Conservation (phyloP, 169 alveolate genomes). For the Plasmodium yoelii region DNA sequence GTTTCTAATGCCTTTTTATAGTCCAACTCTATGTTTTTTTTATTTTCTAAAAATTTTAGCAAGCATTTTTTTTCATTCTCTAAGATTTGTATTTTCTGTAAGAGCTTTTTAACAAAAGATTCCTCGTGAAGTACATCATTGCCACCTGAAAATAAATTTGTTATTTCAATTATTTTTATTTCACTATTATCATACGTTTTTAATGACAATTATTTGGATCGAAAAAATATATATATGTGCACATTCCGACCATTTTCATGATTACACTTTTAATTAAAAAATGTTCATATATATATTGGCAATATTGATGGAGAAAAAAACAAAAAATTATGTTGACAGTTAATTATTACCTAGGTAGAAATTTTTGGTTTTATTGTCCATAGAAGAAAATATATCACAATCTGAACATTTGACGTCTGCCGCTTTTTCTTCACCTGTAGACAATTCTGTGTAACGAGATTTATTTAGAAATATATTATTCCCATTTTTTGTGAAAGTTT, state of each 20-base stretch:
- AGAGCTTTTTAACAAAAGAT: conserved; percentile 21
- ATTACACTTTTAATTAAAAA: background rate
- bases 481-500: conserved; percentile 18
- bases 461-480: conserved; percentile 26
- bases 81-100: conserved; percentile 55
- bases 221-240: background rate
- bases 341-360: too few species aligned
- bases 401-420: too few species aligned
- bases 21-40: conserved; percentile 56
- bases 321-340: too few species aligned
- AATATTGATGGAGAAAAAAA: too few species aligned
- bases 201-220: too few species aligned
- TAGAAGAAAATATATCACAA: too few species aligned
- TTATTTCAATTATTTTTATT: too few species aligned
- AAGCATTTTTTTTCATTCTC: conserved; percentile 64
- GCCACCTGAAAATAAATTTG: too few species aligned
- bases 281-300: too few species aligned
- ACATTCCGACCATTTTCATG: background rate
- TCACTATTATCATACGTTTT: too few species aligned
- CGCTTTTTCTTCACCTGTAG: conserved; percentile 4
- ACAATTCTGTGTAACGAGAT: background rate
- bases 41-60: conserved; percentile 40
- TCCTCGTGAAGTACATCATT: conserved; percentile 12
- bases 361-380: too few species aligned
- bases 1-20: conserved; percentile 48